Base-by-base conservation (phyloP, 139 green algal genomes). In the Coelastrella sp. region DNA sequence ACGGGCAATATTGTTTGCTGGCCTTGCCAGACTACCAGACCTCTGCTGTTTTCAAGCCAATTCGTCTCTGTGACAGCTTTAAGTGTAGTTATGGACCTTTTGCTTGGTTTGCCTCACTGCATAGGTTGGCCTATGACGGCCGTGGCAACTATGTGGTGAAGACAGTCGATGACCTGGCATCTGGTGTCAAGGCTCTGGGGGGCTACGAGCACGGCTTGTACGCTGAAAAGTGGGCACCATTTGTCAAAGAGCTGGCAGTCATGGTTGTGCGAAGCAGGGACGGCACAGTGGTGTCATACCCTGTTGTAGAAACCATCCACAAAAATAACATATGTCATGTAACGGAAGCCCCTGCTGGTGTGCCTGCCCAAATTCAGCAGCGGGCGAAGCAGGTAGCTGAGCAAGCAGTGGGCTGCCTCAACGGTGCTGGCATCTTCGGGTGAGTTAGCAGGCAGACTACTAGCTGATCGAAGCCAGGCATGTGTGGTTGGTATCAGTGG, bases 391-490 rank as follows among this genome's bases (percentile, higher is more conserved):
- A 83, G n/a, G 87, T 97, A 16, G 97, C 97, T 4, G 93, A 97
- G 87, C 77, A 89, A 73, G 98, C 97, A 7, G 94, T 99, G 13
- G 91, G 66, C 59, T 95, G 80, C 61, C 90, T 98, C 32, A 89
- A 97, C 87, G 98, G 98, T 23, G 98, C 97, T 17, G 98, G 98
- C 59, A 96, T 99, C 65, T 99, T 99, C 94, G 98, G 97, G 95
- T 96, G 90, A 83, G 93, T 84, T 65, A 85, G 56, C 78, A 32
- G 54, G 47, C 76, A 85, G 8, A 13, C 61, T 71, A 13, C 61
- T 71, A 47, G 32, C 32, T 47, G 32, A 47, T 47, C 32, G 32
- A 47, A 47, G 32, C 32, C 32, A 47, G 32, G 32, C 32, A 47
- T 47, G 32, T 47, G 32, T 47, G 32, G 32, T 47, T 47, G 32